These are phyloP conservation scores for Vaucheria bursata DNA, from an alignment of 352 stramenopile genomes.

Conservation along the genomic window DNA sequence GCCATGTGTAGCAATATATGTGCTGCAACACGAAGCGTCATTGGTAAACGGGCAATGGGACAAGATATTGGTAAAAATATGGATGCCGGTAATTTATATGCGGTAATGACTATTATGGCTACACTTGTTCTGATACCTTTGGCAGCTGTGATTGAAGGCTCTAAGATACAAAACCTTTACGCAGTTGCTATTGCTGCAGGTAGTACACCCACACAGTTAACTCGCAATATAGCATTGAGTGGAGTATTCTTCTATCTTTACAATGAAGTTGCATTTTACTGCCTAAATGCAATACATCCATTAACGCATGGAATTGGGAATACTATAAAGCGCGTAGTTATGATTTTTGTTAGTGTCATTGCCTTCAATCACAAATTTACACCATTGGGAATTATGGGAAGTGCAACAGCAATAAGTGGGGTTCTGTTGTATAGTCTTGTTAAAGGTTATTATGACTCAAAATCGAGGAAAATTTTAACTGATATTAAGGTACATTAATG, in stretches of 20 bases:
- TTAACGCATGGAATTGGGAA: slow-evolving; percentile 48
- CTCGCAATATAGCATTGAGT: neutral
- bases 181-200: slow-evolving; percentile 53
- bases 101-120: slow-evolving; percentile 69
- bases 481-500: too few species aligned
- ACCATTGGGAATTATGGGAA: slow-evolving; percentile 27
- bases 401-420: slow-evolving; percentile 39
- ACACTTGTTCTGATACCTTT: slow-evolving; percentile 63
- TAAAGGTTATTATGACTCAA: slow-evolving; percentile 39
- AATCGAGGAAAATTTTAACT: too few species aligned
- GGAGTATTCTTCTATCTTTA: slow-evolving; percentile 54
- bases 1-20: slow-evolving; percentile 68
- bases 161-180: slow-evolving; percentile 56
- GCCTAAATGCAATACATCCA: slow-evolving; percentile 51
- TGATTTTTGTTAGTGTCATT: slow-evolving; percentile 44
- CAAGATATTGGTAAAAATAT: slow-evolving; percentile 65
- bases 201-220: slow-evolving; percentile 12
- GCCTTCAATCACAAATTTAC: slow-evolving; percentile 43
- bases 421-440: slow-evolving; percentile 46
- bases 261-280: slow-evolving; percentile 62
- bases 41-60: slow-evolving; percentile 71
- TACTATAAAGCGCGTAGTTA: slow-evolving; percentile 48
- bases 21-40: slow-evolving; percentile 62
- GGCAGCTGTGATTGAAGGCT: slow-evolving; percentile 62
- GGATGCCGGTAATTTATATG: slow-evolving; percentile 67